phyloP scores from a whole-genome alignment of 129 eudicot genomes.

The Glebionis coronaria region DNA sequence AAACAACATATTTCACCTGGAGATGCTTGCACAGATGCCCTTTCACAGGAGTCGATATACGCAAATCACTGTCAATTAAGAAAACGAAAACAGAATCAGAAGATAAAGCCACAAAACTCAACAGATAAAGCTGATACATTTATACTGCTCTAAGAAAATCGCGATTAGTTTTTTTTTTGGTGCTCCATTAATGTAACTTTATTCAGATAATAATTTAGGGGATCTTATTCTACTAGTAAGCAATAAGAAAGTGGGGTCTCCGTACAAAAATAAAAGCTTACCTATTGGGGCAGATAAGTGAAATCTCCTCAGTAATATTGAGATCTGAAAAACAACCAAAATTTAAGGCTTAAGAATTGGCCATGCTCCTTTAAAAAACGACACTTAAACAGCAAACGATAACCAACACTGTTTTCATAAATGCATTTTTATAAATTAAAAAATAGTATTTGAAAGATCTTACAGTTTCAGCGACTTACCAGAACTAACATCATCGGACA shows the following conservation, averaged over 20 bases:
- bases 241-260: not conserved
- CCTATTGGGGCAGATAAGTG: constrained; percentile 32
- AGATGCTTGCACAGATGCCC: constrained; percentile 28
- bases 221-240: not conserved
- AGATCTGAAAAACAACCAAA: too few relatives aligned
- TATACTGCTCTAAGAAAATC: not conserved
- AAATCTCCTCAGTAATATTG: constrained; percentile 13
- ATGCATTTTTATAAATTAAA: too few relatives aligned
- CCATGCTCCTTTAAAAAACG: not conserved
- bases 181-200: not conserved
- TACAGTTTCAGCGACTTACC: constrained; percentile 27
- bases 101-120: constrained; percentile 14
- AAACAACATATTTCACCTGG: constrained; percentile 19
- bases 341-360: too few relatives aligned
- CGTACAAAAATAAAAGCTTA: not conserved
- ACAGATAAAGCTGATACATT: not conserved
- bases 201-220: too few relatives aligned
- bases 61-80: constrained; percentile 16
- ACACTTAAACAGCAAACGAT: not conserved
- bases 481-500: constrained; percentile 17
- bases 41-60: constrained; percentile 25
- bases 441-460: not conserved
- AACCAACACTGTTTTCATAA: not conserved
- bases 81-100: not conserved
- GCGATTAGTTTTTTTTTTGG: not conserved